Conservation (phyloP, 179 eudicot genomes). For the Vitellaria paradoxa region DNA sequence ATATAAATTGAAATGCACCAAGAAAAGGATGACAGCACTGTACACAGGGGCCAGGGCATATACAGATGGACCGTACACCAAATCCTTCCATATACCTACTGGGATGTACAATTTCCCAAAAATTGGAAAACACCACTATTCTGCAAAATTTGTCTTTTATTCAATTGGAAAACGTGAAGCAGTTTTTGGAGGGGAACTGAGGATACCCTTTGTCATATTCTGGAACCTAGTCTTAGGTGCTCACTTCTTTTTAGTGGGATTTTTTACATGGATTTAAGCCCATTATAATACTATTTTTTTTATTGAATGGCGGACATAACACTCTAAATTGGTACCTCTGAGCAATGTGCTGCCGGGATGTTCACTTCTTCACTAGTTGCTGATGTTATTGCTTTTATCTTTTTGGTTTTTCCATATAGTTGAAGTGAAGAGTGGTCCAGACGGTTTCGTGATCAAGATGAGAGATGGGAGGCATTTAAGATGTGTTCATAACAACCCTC, state of each 20-base stretch:
- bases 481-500: constrained; percentile 88
- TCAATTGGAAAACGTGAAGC: neutral
- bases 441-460: constrained; percentile 86
- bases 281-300: neutral
- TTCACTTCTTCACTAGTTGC: neutral
- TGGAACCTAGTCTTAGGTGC: neutral
- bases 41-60: neutral
- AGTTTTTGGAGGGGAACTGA: neutral
- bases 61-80: too few relatives aligned
- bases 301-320: neutral
- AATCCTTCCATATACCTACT: too few relatives aligned
- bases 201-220: neutral
- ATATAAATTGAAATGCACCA: too few relatives aligned
- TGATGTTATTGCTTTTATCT: constrained; percentile 4
- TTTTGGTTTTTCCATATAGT: constrained; percentile 40
- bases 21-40: too few relatives aligned
- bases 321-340: neutral
- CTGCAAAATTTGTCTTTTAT: neutral
- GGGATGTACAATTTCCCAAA: too few relatives aligned
- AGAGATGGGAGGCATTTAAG: constrained; percentile 75
- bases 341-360: constrained; percentile 2
- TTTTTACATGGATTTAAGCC: neutral
- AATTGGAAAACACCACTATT: neutral
- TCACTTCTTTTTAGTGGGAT: neutral
- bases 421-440: constrained; percentile 87